Evolutionary conservation across 2,329 filamentous ascomycete species (phyloP), one percentile per base, ranked within the genome.

Genomic region (Botrytis deweyae): DNA sequence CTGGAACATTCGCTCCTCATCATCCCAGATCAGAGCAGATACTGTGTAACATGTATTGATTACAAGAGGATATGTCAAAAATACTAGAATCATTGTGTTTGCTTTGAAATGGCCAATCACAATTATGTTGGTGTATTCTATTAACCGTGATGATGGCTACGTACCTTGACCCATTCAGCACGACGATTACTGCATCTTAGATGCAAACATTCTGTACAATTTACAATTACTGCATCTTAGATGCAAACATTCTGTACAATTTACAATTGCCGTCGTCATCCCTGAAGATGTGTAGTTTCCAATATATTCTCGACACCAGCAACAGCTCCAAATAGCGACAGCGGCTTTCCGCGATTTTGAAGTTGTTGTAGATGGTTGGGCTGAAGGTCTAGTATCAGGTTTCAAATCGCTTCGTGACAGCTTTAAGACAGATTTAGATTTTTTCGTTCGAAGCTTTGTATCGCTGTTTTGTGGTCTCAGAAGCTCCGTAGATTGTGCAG

Each of bases 231-330:
- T 0, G 36, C 36, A 62, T 12, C 29, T 29, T 29, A 29, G 29
- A 29, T 29, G 29, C 29, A 29, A 29, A 29, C 29, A 29, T 2
- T 1, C 22, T 14, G 5, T 12, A 40, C 59, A 62, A 16, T 1
- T 0, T 1, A 38, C 0, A 4, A 62, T 9, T 4, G 1, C 6
- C 9, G 4, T 25, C 4, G 6, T 1, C 22, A 62, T 62, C 3
- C 36, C 59, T 16, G 22, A 25, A 7, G 18, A 7, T 8, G 10
- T 40, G 36, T 38, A 38, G 0, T 16, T 7, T 62, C 59, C 59
- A 25, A 0, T 0, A 3, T 7, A 10, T n/a, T 40, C 9, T 36
- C 36, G 59, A n/a, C 59, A 62, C 33, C 18, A 40, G 59, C 59
- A 40, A 36, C 59, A 62, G 33, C 1, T 14, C 59, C 59, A 62